A percentile compares a stretch with the other conserved stretches of the same genome.
phyloP scores from a whole-genome alignment of 768 basidiomycete genomes.

The Termitomyces sp. region DNA sequence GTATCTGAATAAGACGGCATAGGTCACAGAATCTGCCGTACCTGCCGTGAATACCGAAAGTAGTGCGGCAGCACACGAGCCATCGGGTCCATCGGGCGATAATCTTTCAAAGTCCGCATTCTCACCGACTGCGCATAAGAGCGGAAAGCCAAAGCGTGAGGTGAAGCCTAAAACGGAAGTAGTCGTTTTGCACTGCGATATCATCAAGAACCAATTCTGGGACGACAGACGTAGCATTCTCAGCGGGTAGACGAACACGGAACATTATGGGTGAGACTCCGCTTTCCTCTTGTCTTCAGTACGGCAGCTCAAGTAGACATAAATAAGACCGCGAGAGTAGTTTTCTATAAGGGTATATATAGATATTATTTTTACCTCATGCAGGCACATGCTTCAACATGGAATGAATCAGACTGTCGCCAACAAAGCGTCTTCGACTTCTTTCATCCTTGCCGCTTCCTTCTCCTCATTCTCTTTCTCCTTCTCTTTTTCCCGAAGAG shows the following conservation, averaged over 20 bases:
- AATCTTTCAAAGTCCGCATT: not conserved
- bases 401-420: conserved; percentile 32
- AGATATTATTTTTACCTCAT: not conserved
- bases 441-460: conserved; percentile 47
- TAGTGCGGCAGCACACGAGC: not conserved
- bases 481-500: conserved; percentile 50
- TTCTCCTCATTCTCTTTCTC: conserved; percentile 40
- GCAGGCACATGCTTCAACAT: not conserved
- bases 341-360: not conserved
- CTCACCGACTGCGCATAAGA: conserved; percentile 1
- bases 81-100: conserved; percentile 1
- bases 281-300: not conserved
- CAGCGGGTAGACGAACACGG: conserved; percentile 20
- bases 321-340: not conserved
- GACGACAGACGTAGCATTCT: conserved; percentile 49
- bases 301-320: not conserved
- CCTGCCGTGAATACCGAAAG: not conserved
- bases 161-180: conserved; percentile 37
- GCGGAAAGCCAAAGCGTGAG: conserved; percentile 24
- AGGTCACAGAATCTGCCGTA: conserved; percentile 5
- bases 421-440: conserved; percentile 63
- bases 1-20: not conserved
- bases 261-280: not conserved
- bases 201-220: conserved; percentile 85
- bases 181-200: conserved; percentile 71